Conservation (phyloP, 2,329 filamentous ascomycete species). For the Fusarium xyrophilum region DNA sequence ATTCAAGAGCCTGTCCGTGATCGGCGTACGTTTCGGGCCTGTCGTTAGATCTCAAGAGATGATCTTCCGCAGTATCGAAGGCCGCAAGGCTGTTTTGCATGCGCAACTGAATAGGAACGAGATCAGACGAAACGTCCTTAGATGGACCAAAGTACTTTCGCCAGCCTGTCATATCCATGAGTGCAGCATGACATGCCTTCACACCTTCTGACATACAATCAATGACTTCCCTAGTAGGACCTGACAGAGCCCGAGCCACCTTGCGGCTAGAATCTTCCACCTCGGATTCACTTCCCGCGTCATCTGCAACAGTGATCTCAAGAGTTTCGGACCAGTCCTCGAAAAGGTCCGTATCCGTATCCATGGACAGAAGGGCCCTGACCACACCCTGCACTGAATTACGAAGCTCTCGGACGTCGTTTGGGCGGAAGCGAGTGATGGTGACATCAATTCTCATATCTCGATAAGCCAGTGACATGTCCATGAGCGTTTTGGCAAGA, state of each 20-base stretch:
- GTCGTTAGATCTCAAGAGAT: conserved; percentile 53
- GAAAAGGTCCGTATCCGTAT: conserved; percentile 57
- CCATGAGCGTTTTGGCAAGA: conserved; percentile 60
- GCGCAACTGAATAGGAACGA: conserved; percentile 48
- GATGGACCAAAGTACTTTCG: conserved; percentile 56
- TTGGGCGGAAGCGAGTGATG: conserved; percentile 58
- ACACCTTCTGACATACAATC: conserved; percentile 54
- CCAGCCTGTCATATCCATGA: conserved; percentile 62
- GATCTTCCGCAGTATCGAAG: conserved; percentile 57
- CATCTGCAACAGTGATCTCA: conserved; percentile 25
- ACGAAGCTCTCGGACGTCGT: conserved; percentile 57
- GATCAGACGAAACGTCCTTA: conserved; percentile 51
- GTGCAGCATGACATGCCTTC: conserved; percentile 56
- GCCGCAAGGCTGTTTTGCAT: conserved; percentile 53
- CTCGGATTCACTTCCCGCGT: conserved; percentile 1
- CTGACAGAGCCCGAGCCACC: conserved; percentile 47
- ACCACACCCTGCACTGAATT: conserved; percentile 64
- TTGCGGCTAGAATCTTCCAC: conserved; percentile 32
- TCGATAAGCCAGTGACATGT: conserved; percentile 62
- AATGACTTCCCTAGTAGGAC: conserved; percentile 56
- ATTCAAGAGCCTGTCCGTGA: conserved; percentile 57
- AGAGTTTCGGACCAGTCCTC: conserved; percentile 38
- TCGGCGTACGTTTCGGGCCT: conserved; percentile 55
- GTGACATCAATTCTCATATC: conserved; percentile 65
- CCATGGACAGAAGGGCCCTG: conserved; percentile 59